Evolutionary conservation across 148 eudicot species (phyloP), one percentile per base, ranked within the genome.

Genomic region (Tetragonia tetragonoides): DNA sequence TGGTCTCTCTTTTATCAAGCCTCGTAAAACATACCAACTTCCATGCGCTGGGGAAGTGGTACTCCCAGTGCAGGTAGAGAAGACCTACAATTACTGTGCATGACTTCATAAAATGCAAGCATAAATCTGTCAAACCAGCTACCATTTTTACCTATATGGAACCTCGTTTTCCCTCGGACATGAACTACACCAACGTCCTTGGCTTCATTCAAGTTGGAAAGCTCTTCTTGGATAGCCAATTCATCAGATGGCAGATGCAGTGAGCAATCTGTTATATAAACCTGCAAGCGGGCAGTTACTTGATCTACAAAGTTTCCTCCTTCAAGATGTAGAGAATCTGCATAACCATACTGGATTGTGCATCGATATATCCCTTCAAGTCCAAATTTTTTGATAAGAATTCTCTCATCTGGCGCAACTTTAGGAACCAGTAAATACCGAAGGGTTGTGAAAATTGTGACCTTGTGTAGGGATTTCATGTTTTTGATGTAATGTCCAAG

Each of bases 71-170:
- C 82, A 54, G 92, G 94, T 60, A 90, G 68, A 4, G 88, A 82
- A 21, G 92, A 86, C 77, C 94, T 73, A 72, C 94, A 89, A 76
- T 89, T 90, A 49, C 87, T 85, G 60, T 90, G 94, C 90, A 90
- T 28, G 56, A 87, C 81, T 80, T 90, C 90, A 47, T 90, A 90
- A 56, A 89, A 89, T 6, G 80, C 86, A 64, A 90, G 90, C 92
- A 90, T 90, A 23, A 67, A 46, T 79, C 85, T 77, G 68, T 90
- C 92, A 75, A 89, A 89, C 89, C 88, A 83, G 28, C 90, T 60
- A 84, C 85, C 79, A 64, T 77, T 80, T 72, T 82, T 78, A 41
- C 89, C 87, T 10, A 88, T 62, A 69, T 84, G 62, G 77, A 90
- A 90, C 89, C 90, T 81, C 15, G 94, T 90, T 80, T 90, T 90